These are phyloP conservation scores for Flaveria robusta DNA, from an alignment of 129 eudicot genomes.

Conservation along the genomic window DNA sequence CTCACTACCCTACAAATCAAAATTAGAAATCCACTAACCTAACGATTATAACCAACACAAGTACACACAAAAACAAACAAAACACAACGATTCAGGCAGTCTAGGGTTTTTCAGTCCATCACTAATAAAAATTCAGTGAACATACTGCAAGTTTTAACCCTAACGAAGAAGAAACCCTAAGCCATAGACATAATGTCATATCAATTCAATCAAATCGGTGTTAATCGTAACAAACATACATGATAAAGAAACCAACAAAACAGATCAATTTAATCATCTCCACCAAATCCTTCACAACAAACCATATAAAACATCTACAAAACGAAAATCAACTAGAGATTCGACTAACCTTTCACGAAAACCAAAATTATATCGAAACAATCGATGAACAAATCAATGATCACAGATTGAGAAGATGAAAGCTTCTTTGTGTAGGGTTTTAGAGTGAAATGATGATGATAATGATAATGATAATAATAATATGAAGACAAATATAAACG, in stretches of 20 bases:
- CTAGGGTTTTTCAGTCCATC: neutral
- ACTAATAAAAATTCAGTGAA: neutral
- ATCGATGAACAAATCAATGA: neutral
- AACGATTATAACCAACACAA: neutral
- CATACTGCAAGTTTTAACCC: no score
- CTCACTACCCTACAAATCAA: neutral
- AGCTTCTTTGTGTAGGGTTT: neutral
- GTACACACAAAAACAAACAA: neutral
- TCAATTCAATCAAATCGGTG: neutral
- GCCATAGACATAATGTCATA: neutral
- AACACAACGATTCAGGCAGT: neutral
- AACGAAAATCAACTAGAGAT: constrained; percentile 4
- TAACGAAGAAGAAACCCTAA: no score
- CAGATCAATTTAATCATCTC: constrained; percentile 17
- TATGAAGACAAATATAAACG: constrained; percentile 26
- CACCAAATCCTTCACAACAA: neutral
- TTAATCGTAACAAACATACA: neutral
- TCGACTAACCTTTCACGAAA: constrained; percentile 24
- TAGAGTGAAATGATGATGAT: neutral
- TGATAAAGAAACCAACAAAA: neutral
- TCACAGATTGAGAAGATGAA: constrained; percentile 10
- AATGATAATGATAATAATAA: neutral
- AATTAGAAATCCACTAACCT: neutral
- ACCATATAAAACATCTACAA: constrained; percentile 11
- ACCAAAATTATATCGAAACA: neutral